Conservation (phyloP, 108 stramenopile genomes). For the Fistulifera pelliculosa region DNA sequence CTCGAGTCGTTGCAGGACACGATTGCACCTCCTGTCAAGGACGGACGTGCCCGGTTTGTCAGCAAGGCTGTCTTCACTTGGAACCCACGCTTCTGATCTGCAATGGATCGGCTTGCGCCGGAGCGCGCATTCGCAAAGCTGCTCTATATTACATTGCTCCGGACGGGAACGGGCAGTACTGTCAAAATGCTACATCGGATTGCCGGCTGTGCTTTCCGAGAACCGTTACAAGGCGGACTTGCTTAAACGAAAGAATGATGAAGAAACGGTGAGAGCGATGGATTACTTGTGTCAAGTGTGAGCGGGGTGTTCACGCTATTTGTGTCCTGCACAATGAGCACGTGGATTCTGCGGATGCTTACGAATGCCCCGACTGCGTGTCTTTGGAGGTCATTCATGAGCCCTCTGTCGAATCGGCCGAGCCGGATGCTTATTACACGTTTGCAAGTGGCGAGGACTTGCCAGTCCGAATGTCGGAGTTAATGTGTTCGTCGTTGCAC, state of each 20-base stretch:
- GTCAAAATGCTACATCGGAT: conserved; percentile 56
- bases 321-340: conserved; percentile 40
- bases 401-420: background rate
- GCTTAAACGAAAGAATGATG: conserved; percentile 67
- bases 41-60: conserved; percentile 57
- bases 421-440: conserved; percentile 11
- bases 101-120: conserved; percentile 36
- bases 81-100: conserved; percentile 76
- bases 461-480: conserved; percentile 15
- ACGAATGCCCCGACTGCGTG: conserved; percentile 15
- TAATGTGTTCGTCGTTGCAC: conserved; percentile 1
- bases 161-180: conserved; percentile 66
- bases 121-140: conserved; percentile 47
- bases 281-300: conserved; percentile 49
- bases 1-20: conserved; percentile 13
- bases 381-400: background rate
- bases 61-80: conserved; percentile 61
- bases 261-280: conserved; percentile 70
- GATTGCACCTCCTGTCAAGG: conserved; percentile 24
- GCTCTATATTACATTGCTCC: conserved; percentile 50
- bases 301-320: conserved; percentile 23
- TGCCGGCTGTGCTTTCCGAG: conserved; percentile 44
- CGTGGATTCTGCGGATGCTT: conserved; percentile 14
- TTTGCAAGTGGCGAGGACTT: conserved; percentile 27
- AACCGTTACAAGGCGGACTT: conserved; percentile 60